Base-by-base conservation (phyloP, 306 rosid genomes). In the Cicer bijugum region DNA sequence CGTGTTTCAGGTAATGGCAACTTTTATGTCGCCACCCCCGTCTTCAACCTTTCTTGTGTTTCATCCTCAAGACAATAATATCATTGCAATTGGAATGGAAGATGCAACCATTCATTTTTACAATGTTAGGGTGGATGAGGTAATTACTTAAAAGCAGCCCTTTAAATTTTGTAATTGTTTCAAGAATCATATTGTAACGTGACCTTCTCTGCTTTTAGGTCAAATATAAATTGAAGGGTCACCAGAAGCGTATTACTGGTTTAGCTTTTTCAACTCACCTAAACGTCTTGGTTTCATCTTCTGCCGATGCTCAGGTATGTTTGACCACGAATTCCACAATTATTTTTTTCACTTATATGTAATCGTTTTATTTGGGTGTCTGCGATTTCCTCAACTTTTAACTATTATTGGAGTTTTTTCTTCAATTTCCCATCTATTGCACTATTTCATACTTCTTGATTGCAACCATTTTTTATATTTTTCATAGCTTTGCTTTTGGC, bases 71-170 rank as follows among this genome's bases (percentile, higher is more conserved):
- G 92, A 92, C 82, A 90, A 92, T 80, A 92, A 90, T 86, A 80
- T 90, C 77, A 72, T 90, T 17, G 98, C 96, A 72, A 87, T 88
- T 11, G 96, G 96, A 83, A 87, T 88, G 92, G 94, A 84, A 39
- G 96, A 92, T 82, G 88, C 89, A 63, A 85, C 89, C 52, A 88
- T 92, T 73, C 88, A 78, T 74, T 85, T 92, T 69, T 90, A 84
- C 81, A 83, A 84, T 76, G 86, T 82, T 78, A 80, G 86, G 46
- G 80, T 78, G 47, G 84, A 81, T 74, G 91, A 88, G 97, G 97
- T 92, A 83, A 66, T 67, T 82, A 48, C 4, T 65, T 42, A 43
- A 50, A 9, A 9, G 60, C 72, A 9, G 9, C 58, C 74, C 71
- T 2, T 55, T 47, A 14, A 55, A 10, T 47, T 68, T 68, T 42